These are phyloP conservation scores for Kwoniella shandongensis DNA, from an alignment of 768 basidiomycete genomes.

Conservation along the genomic window DNA sequence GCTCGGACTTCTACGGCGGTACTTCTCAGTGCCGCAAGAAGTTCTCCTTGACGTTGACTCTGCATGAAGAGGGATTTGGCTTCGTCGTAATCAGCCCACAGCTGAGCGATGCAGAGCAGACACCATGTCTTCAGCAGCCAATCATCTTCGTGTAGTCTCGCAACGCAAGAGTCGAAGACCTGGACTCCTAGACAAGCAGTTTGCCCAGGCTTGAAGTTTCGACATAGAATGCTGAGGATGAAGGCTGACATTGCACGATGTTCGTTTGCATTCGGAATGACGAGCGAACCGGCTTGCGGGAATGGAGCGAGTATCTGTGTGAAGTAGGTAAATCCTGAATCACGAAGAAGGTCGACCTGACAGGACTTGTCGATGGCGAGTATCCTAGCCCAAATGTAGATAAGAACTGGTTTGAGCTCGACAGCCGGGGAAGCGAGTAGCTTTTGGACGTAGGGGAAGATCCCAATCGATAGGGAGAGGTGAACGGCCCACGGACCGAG, in stretches of 20 bases:
- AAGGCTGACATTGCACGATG: constrained; percentile 99
- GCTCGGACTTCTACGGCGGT: constrained; percentile 90
- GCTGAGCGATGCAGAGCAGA: constrained; percentile 84
- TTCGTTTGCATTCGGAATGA: constrained; percentile 87
- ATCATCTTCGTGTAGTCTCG: constrained; percentile 80
- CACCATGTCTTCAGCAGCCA: constrained; percentile 94
- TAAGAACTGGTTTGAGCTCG: constrained; percentile 93
- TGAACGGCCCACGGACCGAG: constrained; percentile 98
- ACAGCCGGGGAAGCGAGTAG: constrained; percentile 90
- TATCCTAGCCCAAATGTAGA: constrained; percentile 98
- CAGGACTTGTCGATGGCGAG: constrained; percentile 93
- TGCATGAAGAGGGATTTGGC: constrained; percentile 76
- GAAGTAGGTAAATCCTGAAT: constrained; percentile 60
- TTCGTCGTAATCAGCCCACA: constrained; percentile 90
- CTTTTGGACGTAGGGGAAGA: constrained; percentile 97
- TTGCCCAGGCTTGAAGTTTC: constrained; percentile 87
- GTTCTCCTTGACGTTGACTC: constrained; percentile 73
- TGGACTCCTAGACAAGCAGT: constrained; percentile 68
- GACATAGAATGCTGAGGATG: constrained; percentile 82
- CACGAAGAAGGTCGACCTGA: constrained; percentile 82
- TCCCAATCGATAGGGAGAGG: constrained; percentile 90
- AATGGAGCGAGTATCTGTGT: constrained; percentile 51
- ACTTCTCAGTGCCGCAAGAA: constrained; percentile 75
- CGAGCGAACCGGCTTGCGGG: constrained; percentile 59
- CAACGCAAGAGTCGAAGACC: constrained; percentile 84